A percentile compares a stretch with the other conserved stretches of the same genome.
These are phyloP conservation scores for Medicago ruthenica DNA, from an alignment of 306 rosid genomes.

Conservation along the genomic window DNA sequence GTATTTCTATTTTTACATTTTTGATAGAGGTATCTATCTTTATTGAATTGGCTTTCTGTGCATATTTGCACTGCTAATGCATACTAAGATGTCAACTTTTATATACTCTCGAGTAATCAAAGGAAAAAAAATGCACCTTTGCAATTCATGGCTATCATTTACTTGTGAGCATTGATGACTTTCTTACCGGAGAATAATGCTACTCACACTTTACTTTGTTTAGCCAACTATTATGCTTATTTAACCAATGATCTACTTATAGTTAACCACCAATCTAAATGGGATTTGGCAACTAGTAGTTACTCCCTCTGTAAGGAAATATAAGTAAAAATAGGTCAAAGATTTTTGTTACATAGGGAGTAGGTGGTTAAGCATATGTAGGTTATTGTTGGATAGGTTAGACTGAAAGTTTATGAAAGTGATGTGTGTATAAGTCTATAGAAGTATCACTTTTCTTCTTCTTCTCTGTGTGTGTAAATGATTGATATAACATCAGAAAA, in stretches of 20 bases:
- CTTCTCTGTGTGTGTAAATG: slow-evolving; percentile 15
- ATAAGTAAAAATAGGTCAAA: no score
- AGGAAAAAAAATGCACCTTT: slow-evolving; percentile 21
- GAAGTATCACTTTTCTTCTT: not conserved
- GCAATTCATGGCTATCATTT: slow-evolving; percentile 2
- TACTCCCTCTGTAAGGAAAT: not conserved
- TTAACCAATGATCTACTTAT: slow-evolving; percentile 16
- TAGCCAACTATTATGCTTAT: slow-evolving; percentile 7
- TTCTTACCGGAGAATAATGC: slow-evolving; percentile 3
- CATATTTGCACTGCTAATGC: slow-evolving; percentile 30
- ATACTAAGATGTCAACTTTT: slow-evolving; percentile 3
- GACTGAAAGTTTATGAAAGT: not conserved
- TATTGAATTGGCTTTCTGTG: slow-evolving; percentile 19
- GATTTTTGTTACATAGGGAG: no score
- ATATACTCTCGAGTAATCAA: not conserved
- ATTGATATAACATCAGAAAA: slow-evolving; percentile 30
- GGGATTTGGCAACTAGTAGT: slow-evolving; percentile 17
- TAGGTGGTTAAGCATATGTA: slow-evolving; percentile 1
- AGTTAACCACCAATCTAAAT: slow-evolving; percentile 5
- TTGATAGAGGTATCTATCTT: not conserved
- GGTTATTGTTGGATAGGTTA: slow-evolving; percentile 18
- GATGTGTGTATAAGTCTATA: not conserved
- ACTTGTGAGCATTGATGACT: not conserved
- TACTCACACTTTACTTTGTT: slow-evolving; percentile 31
- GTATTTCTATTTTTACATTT: not conserved